A percentile compares a stretch with the other conserved stretches of the same genome.
Evolutionary conservation across 495 filamentous ascomycete species (phyloP).

Genomic region (Lindgomyces ingoldianus): DNA sequence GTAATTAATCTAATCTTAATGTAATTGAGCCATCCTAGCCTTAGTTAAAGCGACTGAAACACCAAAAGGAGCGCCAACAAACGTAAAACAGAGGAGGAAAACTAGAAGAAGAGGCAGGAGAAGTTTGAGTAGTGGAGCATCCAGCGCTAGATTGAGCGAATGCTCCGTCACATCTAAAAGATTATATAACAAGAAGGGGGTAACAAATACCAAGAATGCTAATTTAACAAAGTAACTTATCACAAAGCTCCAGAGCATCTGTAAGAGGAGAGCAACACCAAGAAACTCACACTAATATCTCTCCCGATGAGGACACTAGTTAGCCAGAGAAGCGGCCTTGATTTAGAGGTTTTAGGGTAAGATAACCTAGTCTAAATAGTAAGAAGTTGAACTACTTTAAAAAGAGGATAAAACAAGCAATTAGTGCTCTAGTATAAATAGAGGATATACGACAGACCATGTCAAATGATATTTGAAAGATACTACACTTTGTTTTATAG

Average conservation of each 20-base stretch:
- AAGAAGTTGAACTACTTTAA: neutral
- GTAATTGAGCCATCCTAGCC: constrained; percentile 25
- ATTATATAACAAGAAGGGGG: neutral
- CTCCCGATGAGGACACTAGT: neutral
- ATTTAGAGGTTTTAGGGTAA: neutral
- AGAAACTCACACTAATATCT: neutral
- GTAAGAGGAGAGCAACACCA: neutral
- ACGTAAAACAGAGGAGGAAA: neutral
- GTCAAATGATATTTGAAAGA: neutral
- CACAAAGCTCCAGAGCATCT: neutral
- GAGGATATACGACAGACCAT: neutral
- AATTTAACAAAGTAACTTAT: neutral
- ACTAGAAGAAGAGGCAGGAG: neutral
- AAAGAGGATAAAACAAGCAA: neutral
- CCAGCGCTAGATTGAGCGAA: neutral
- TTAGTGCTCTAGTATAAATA: neutral
- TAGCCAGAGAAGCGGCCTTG: neutral
- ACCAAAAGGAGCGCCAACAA: constrained; percentile 11
- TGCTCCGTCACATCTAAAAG: neutral
- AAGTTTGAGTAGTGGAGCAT: neutral
- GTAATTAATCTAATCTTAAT: constrained; percentile 28
- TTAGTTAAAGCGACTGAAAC: constrained; percentile 20
- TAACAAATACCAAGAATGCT: neutral
- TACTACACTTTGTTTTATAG: neutral
- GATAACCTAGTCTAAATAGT: neutral